Conservation (phyloP, 495 filamentous ascomycete genomes). For the Terfezia claveryi region DNA sequence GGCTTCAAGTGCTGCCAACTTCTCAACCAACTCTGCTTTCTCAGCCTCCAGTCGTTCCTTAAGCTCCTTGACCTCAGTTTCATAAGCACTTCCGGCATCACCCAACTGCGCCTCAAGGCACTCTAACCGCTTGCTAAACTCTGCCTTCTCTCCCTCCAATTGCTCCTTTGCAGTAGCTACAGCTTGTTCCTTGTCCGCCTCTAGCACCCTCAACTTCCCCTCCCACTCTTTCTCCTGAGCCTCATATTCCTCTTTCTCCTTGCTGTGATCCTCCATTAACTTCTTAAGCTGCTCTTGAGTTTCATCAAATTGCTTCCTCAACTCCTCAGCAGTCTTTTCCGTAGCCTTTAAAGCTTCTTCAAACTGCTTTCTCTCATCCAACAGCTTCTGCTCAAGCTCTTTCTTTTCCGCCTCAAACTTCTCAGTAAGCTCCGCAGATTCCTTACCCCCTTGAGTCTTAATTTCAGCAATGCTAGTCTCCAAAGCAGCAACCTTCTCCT, state of each 20-base stretch:
- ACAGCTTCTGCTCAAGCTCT: not conserved
- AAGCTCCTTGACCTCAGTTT: not conserved
- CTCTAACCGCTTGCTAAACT: not conserved
- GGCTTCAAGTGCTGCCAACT: not conserved
- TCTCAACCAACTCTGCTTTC: not conserved
- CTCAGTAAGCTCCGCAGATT: not conserved
- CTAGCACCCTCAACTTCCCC: not conserved
- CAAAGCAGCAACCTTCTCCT: not conserved
- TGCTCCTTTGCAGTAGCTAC: not conserved
- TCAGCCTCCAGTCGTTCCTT: not conserved
- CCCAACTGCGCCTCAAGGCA: not conserved
- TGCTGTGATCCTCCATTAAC: conserved; percentile 3
- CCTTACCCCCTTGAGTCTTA: not conserved
- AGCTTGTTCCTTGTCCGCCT: not conserved
- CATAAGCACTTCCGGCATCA: not conserved
- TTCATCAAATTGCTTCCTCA: not conserved
- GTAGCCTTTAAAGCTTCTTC: conserved; percentile 6
- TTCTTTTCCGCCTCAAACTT: not conserved
- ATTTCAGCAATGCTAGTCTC: not conserved
- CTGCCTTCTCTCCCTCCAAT: not conserved
- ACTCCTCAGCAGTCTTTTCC: conserved; percentile 5
- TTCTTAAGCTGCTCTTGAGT: conserved; percentile 11
- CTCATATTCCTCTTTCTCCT: not conserved
- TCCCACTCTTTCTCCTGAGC: not conserved
- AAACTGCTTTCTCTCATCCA: not conserved